Evolutionary conservation across 208 protist species (phyloP), one percentile per base, ranked within the genome.

Genomic region (Crithidia fasciculata): DNA sequence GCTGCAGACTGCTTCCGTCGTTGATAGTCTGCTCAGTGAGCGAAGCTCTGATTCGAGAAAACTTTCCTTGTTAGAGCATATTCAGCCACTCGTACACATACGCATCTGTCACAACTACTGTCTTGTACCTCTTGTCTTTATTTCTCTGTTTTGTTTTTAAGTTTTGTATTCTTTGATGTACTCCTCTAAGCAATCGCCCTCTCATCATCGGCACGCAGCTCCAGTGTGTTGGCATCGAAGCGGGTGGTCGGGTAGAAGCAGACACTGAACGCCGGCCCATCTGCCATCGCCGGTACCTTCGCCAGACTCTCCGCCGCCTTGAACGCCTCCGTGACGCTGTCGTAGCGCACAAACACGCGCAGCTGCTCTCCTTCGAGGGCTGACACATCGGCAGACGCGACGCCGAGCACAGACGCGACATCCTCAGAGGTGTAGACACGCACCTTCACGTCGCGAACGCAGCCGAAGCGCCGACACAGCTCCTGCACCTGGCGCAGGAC

Each of bases 261-360:
- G 47, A 93, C 80, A 49, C 52, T 39, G 28, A 80, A 74, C 19
- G 57, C 15, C 18, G 73, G 72, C 82, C 80, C 87, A 0, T 15
- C 65, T 7, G 54, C 16, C 8, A 37, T 36, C 52, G 76, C 16
- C 28, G 36, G 47, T 49, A 61, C 74, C 37, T 69, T 74, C 12
- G 70, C 37, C n/a, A 95, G 73, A 2, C 44, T 72, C 74, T 95
- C 90, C 13, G 85, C 76, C 36, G 88, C 88, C 69, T 91, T 94
- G 69, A 96, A 95, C 8, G 88, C 89, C 65, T 84, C 86, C 12
- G 92, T 86, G 12, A 95, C 87, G 45, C 85, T 90, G 69, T 96
- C 90, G 53, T 94, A 92, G n/a, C 92, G 90, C 43, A 95, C 82
- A 53, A 93, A 86, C 37, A 96, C 63, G 12, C 92, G 90, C 45